These are phyloP conservation scores for Geotrichum australiense DNA, from an alignment of 1,139 yeast species.

Conservation along the genomic window DNA sequence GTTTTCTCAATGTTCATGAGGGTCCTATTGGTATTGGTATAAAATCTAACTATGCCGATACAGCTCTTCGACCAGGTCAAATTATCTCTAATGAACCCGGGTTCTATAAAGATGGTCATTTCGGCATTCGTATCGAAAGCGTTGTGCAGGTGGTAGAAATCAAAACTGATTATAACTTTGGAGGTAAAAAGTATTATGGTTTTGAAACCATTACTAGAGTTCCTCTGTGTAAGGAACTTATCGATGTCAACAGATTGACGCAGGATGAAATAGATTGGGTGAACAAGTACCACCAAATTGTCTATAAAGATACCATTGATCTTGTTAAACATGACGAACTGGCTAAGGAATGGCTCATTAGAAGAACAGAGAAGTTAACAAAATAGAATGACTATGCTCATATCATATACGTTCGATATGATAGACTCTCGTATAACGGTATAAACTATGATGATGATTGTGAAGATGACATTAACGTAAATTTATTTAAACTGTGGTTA, in stretches of 20 bases:
- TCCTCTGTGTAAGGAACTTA: constrained; percentile 73
- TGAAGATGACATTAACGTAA: no score
- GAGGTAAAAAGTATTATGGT: constrained; percentile 53
- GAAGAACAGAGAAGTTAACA: constrained; percentile 11
- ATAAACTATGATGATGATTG: no score
- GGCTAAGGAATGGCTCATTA: constrained; percentile 15
- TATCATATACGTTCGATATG: no score
- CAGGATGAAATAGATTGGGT: constrained; percentile 60
- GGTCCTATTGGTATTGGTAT: constrained; percentile 93
- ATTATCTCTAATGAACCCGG: constrained; percentile 94
- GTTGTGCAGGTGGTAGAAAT: constrained; percentile 54
- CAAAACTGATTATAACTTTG: constrained; percentile 37
- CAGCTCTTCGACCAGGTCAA: constrained; percentile 59
- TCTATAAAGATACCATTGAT: constrained; percentile 52
- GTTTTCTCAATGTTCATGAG: constrained; percentile 90
- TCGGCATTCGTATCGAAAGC: constrained; percentile 90
- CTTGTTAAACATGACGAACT: constrained; percentile 45
- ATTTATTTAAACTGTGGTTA: no score
- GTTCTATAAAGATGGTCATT: constrained; percentile 82
- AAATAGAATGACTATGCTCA: no score
- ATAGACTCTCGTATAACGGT: no score
- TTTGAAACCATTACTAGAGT: constrained; percentile 82
- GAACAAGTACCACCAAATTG: constrained; percentile 56
- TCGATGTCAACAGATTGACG: constrained; percentile 52
- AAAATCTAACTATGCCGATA: constrained; percentile 34